Percentiles rank a stretch among this genome's conserved stretches.
Evolutionary conservation across 257 asterid genomes (phyloP).

Genomic region (Capsicum chinense): DNA sequence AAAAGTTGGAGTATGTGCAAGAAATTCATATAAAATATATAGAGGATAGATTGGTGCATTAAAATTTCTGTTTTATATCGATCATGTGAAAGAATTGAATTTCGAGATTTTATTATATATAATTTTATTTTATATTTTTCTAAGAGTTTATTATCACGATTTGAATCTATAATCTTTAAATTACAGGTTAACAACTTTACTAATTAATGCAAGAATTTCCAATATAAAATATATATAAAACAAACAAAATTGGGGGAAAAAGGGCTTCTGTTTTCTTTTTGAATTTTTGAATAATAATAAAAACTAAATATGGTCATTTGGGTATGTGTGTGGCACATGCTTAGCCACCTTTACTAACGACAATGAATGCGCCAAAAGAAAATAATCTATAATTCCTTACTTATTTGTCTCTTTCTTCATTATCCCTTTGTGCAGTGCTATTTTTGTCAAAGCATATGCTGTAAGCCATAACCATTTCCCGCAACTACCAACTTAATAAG

Average conservation of each 20-base stretch:
- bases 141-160: no score
- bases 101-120: no score
- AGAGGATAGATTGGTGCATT: no score
- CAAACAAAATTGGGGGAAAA: conserved; percentile 1
- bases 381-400: not conserved
- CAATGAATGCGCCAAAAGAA: conserved; percentile 52
- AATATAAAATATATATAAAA: not conserved
- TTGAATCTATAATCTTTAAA: no score
- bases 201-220: no score
- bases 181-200: no score
- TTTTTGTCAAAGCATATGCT: conserved; percentile 26
- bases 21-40: not conserved
- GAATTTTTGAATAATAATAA: not conserved
- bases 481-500: not conserved
- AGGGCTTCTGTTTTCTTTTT: not conserved
- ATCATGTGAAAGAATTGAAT: no score
- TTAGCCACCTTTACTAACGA: conserved; percentile 62
- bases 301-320: not conserved
- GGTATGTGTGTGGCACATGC: conserved; percentile 66
- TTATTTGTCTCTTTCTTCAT: conserved; percentile 19
- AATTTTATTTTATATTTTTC: no score
- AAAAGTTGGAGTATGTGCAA: not conserved
- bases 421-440: not conserved
- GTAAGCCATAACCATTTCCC: not conserved
- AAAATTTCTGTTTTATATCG: no score